Base-by-base conservation (phyloP, 495 filamentous ascomycete genomes). In the Aspergillus wentii region DNA sequence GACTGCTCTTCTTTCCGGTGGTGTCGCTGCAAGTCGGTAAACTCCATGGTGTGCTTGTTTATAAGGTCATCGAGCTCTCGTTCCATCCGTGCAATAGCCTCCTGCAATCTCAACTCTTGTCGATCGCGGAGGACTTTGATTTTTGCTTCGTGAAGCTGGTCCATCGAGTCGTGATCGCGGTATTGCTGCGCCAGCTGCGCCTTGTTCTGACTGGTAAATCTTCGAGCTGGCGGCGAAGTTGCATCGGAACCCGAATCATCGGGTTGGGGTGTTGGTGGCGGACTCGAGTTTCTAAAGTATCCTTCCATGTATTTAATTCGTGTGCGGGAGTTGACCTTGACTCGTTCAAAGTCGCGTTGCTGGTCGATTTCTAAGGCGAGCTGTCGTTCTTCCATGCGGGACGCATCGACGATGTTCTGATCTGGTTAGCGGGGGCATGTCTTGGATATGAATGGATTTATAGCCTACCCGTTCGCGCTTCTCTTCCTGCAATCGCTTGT, bases 101-200 rank as follows among this genome's bases (percentile, higher is more conserved):
- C 77, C 46, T 85, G 79, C 41, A 85, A 66, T 33, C 79, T 69
- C 45, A 82, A 74, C 3, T 79, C 80, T 48, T 92, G 86, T 30
- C 79, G 79, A 39, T 88, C 86, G 5, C 86, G 71, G 39, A 92
- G 73, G 1, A 90, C 85, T 43, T 91, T 88, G 61, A 92, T 86
- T 40, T 81, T 79, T 13, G 77, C 68, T 30, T 79, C 71, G 46
- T 90, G 85, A 2, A 84, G 74, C 9, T 76, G 72, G 33, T 80
- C 78, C 77, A 90, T 81, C 34, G 77, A 70, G 46, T 83, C 79
- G 28, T 83, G 75, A 25, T 76, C 54, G 44, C 74, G 79, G 42
- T 86, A 83, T 51, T 88, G 80, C 49, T 86, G 80, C 16, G 76
- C 74, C 1, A 91, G 68, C 51, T 88, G 83, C 27, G 63, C 65